Percentiles rank a stretch among this genome's conserved stretches.
phyloP scores from a whole-genome alignment of 2,329 filamentous ascomycete genomes.

The Paracorniculantispora psalliotae region DNA sequence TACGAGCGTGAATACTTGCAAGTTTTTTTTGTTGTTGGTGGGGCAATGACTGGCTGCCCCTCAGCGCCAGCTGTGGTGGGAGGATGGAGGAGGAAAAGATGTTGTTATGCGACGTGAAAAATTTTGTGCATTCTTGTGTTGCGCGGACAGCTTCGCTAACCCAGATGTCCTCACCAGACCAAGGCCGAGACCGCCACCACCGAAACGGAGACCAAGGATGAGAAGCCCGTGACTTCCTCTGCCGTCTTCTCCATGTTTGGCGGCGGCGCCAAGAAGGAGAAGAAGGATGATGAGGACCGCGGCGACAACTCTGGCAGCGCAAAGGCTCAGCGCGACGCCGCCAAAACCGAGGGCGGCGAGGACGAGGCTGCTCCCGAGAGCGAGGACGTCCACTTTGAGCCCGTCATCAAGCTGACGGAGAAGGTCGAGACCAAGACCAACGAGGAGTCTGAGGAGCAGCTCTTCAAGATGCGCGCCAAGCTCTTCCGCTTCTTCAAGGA shows the following conservation, averaged over 20 bases:
- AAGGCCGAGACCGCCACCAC: constrained; percentile 7
- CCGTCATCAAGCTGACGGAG: constrained; percentile 91
- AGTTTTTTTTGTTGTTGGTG: background rate
- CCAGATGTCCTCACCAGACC: background rate
- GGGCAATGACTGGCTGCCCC: background rate
- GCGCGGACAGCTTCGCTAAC: background rate
- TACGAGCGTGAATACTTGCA: constrained; percentile 18
- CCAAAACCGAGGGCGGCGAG: constrained; percentile 56
- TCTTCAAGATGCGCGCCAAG: constrained; percentile 99
- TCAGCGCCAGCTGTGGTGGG: background rate
- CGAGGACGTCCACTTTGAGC: constrained; percentile 94
- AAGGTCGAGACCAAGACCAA: constrained; percentile 97
- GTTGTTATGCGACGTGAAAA: background rate
- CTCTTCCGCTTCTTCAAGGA: constrained; percentile 97
- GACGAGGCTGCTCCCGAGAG: constrained; percentile 81
- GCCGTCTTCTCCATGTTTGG: constrained; percentile 98
- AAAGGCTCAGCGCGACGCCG: constrained; percentile 66
- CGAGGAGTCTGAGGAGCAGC: constrained; percentile 95
- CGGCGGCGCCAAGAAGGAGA: constrained; percentile 93
- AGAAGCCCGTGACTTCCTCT: constrained; percentile 48
- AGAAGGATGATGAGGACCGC: constrained; percentile 78
- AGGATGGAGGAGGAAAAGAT: background rate
- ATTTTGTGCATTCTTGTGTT: background rate
- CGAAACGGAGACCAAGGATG: constrained; percentile 21
- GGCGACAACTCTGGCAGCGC: constrained; percentile 86